Evolutionary conservation across 2,329 filamentous ascomycete species (phyloP).

Genomic region (Xylaria multiplex): DNA sequence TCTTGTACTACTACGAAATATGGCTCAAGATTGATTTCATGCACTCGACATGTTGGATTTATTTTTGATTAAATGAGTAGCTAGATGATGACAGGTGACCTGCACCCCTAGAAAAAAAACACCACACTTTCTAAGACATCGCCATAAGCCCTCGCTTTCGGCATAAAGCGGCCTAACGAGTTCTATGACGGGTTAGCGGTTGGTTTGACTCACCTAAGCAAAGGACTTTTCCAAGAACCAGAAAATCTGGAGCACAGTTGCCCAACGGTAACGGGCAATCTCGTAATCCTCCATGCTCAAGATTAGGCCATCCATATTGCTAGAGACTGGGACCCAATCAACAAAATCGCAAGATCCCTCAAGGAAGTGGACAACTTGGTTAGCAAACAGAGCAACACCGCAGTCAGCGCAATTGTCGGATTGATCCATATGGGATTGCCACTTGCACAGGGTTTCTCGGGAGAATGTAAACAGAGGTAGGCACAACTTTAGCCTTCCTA

Average conservation of each 20-base stretch:
- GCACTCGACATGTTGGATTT: too few species aligned
- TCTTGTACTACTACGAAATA: too few species aligned
- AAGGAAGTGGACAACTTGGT: conserved; percentile 19
- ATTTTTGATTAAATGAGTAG: too few species aligned
- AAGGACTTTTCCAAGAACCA: conserved; percentile 31
- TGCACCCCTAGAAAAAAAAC: not conserved
- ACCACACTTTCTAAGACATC: too few species aligned
- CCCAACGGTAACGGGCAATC: not conserved
- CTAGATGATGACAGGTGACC: too few species aligned
- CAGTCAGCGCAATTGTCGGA: not conserved
- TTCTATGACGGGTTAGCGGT: not conserved
- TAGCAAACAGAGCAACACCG: conserved; percentile 27
- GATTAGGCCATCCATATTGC: not conserved
- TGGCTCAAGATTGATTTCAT: too few species aligned
- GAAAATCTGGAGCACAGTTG: conserved; percentile 25
- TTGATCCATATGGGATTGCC: not conserved
- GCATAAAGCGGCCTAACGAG: not conserved
- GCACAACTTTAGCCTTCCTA: not conserved
- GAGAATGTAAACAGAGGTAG: conserved; percentile 22
- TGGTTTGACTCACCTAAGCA: not conserved
- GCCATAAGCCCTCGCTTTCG: too few species aligned
- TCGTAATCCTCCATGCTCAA: not conserved
- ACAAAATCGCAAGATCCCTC: not conserved
- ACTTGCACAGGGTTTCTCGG: conserved; percentile 12
- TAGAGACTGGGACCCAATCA: conserved; percentile 13